Base-by-base conservation (phyloP, 805 yeast species). In the Ogataea allantospora region DNA sequence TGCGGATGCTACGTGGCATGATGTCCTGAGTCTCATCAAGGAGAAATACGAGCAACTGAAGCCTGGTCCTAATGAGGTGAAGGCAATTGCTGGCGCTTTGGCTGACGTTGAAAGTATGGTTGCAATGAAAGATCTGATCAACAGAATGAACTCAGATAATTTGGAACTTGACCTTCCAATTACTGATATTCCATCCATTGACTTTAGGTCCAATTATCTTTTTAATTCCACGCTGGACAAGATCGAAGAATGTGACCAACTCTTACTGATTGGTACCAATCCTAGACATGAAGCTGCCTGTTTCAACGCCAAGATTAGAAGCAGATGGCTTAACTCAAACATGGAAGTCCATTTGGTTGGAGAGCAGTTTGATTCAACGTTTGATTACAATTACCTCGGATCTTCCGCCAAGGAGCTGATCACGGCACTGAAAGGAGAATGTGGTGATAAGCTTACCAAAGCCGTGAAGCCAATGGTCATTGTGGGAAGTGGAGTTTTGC, bases 251-350 rank as follows among this genome's bases (percentile, higher is more conserved):
- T 88, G 95, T 36, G 95, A 87, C 57, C 86, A 77, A 51, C 80
- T 86, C 45, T 70, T 86, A 55, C 71, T 86, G 43, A 76, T 86
- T 41, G 95, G 95, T 46, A 79, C 95, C 30, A 86, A 86, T 69
- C 95, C 95, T 42, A 76, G 95, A 58, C 88, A 75, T 58, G 95
- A 86, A 68, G 95, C 95, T 42, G 88, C 95, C 28, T 95, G 87
- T 12, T 71, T 86, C 54, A 86, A 86, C 62, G 77, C 91, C 27
- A 77, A 95, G 65, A 80, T 86, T 52, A 78, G 95, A 71, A 82
- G 79, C 60, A 79, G 74, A 44, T 86, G 91, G 93, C 69, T 86
- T 57, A 69, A 80, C 51, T 73, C 79, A 25, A 45, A 52, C 50
- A 72, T 84, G 54, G 83, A 84, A 51, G 67, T 87, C 46, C 80